A percentile compares a stretch with the other conserved stretches of the same genome.
phyloP scores from a whole-genome alignment of 2,329 filamentous ascomycete genomes.

The Thelonectria rubi region DNA sequence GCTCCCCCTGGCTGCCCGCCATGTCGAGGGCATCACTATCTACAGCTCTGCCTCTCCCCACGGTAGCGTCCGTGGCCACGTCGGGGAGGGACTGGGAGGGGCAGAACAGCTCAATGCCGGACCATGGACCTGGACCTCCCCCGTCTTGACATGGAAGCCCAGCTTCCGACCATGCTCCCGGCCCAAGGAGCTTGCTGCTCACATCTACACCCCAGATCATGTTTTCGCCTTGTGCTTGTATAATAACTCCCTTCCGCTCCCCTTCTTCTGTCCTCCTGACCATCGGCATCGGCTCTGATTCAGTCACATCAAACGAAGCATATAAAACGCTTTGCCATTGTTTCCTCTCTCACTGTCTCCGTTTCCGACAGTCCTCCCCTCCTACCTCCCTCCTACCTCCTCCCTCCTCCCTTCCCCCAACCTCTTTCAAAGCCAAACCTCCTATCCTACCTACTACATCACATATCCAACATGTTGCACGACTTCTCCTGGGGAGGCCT shows the following conservation, averaged over 20 bases:
- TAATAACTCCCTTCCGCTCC: slow-evolving; percentile 20
- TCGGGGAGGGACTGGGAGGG: slow-evolving; percentile 8
- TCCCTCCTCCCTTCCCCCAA: background rate
- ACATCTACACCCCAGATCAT: slow-evolving; percentile 6
- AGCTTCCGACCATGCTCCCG: slow-evolving; percentile 23
- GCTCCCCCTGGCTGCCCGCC: slow-evolving; percentile 20
- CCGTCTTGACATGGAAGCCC: slow-evolving; percentile 33
- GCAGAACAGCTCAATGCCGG: slow-evolving; percentile 35
- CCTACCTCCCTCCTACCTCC: background rate
- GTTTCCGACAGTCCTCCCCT: background rate
- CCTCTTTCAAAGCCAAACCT: background rate
- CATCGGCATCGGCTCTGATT: slow-evolving; percentile 21
- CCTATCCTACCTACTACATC: slow-evolving; percentile 1
- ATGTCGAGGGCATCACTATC: slow-evolving; percentile 4
- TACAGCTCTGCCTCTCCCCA: slow-evolving; percentile 23
- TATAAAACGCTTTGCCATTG: slow-evolving; percentile 17
- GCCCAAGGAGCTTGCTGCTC: background rate
- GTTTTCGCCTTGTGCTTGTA: slow-evolving; percentile 17
- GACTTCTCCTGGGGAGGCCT: slow-evolving; percentile 38
- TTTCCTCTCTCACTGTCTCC: background rate
- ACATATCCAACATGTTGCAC: slow-evolving; percentile 30
- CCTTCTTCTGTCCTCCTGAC: slow-evolving; percentile 6
- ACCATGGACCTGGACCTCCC: slow-evolving; percentile 31
- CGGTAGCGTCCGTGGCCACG: slow-evolving; percentile 25
- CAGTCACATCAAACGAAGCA: slow-evolving; percentile 16